Percentiles rank a stretch among this genome's conserved stretches.
phyloP scores from a whole-genome alignment of 768 basidiomycete species.

The Boletellus sp. region DNA sequence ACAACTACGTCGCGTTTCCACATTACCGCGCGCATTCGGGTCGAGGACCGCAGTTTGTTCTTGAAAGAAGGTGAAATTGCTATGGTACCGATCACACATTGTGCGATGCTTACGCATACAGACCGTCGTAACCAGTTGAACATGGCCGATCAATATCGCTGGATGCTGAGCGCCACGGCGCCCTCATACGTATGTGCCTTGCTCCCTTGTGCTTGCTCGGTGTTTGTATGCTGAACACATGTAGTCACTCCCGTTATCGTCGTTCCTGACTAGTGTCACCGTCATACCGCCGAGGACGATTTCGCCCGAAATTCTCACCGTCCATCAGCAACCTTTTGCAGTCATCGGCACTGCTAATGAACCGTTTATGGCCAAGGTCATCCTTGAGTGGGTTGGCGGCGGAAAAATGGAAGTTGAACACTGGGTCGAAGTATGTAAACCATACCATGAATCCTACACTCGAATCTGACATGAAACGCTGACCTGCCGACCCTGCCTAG shows the following conservation, averaged over 20 bases:
- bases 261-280: conserved; percentile 35
- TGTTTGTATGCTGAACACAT: neutral
- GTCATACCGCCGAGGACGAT: conserved; percentile 37
- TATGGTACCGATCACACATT: neutral
- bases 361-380: conserved; percentile 43
- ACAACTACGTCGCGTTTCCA: conserved; percentile 41
- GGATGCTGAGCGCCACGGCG: conserved; percentile 42
- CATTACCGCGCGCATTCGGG: conserved; percentile 39
- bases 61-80: conserved; percentile 36
- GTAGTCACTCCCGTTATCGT: conserved; percentile 28
- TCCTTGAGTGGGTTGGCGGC: conserved; percentile 39
- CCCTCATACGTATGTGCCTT: conserved; percentile 44
- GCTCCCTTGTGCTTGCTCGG: conserved; percentile 15
- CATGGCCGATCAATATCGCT: conserved; percentile 40
- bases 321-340: conserved; percentile 39
- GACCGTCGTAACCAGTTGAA: conserved; percentile 29
- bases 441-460: neutral
- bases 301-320: conserved; percentile 28
- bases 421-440: conserved; percentile 46
- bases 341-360: conserved; percentile 39
- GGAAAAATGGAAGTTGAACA: conserved; percentile 48
- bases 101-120: conserved; percentile 18
- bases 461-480: neutral
- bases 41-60: conserved; percentile 45
- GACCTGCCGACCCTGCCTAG: conserved; percentile 23